Evolutionary conservation across 257 asterid genomes (phyloP).

Genomic region (Ocimum tenuiflorum): DNA sequence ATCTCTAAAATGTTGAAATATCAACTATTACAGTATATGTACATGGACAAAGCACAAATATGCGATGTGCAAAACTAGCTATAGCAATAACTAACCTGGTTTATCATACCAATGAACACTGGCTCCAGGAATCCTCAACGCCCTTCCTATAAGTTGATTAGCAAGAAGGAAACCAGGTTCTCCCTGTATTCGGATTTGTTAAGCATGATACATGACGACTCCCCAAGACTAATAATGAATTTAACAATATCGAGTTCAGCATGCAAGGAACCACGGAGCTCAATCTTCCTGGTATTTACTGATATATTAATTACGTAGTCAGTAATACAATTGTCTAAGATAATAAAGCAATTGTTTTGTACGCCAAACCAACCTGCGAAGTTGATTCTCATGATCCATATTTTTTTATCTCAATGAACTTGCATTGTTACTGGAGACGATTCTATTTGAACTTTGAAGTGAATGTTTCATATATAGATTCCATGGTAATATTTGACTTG

Average conservation of each 20-base stretch:
- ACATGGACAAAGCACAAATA: neutral
- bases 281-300: neutral
- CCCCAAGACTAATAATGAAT: neutral
- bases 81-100: conserved; percentile 60
- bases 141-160: conserved; percentile 61
- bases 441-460: neutral
- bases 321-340: neutral
- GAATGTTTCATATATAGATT: neutral
- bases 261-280: neutral
- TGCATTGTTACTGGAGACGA: neutral
- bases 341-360: neutral
- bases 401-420: neutral
- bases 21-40: neutral
- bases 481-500: neutral
- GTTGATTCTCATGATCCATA: neutral
- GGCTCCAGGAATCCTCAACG: conserved; percentile 73
- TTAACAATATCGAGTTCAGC: neutral
- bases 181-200: conserved; percentile 43
- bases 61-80: neutral
- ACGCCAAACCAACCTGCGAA: neutral
- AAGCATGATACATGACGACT: conserved; percentile 8
- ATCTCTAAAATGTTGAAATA: conserved; percentile 45
- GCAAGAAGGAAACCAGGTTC: conserved; percentile 73
- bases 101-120: conserved; percentile 96
- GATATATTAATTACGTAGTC: conserved; percentile 48